Base-by-base conservation (phyloP, 1,139 yeast species). In the Scheffersomyces insectosa region DNA sequence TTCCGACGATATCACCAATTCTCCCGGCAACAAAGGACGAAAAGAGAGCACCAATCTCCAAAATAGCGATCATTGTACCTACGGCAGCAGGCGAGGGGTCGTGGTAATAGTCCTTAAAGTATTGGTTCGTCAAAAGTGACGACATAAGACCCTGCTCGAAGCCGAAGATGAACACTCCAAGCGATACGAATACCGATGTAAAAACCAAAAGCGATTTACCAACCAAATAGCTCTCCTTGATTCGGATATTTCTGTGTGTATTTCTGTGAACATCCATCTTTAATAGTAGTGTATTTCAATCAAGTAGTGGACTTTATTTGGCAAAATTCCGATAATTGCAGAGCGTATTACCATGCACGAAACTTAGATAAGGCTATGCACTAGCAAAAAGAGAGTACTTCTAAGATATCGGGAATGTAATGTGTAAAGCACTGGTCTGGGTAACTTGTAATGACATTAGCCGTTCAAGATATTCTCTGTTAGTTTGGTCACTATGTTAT, bases 41-140 rank as follows among this genome's bases (percentile, higher is more conserved):
- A 5, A 86, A 68, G 51, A 89, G 69, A 0, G 97, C 97, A 12
- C 97, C 97, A 30, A 90, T 74, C 60, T 87, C 95, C 33, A 87
- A 66, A 40, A 87, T 82, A n/a, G 95, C 89, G 25, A 87, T 90
- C 81, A 87, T 85, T 7, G 90, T 82, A 33, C 95, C 95, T 32
- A 87, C 76, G 44, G 78, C 77, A 1, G 83, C 78, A 2, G 89
- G 77, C 1, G 83, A 66, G 1, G 95, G 97, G 42, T 88, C 63
- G 50, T 83, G 62, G 64, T 87, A 90, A 64, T 86, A 88, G 12
- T 71, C 71, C 55, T 85, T 83, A 66, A 90, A 90, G 63, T 82
- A 79, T 20, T 77, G 75, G 44, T 90, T 89, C 23, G 89, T 83
- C 55, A 81, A 70, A 40, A 80, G 70, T 5, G 83, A 80, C 35